Base-by-base conservation (phyloP, 768 basidiomycete genomes). In the Melanogaster broomeanus region DNA sequence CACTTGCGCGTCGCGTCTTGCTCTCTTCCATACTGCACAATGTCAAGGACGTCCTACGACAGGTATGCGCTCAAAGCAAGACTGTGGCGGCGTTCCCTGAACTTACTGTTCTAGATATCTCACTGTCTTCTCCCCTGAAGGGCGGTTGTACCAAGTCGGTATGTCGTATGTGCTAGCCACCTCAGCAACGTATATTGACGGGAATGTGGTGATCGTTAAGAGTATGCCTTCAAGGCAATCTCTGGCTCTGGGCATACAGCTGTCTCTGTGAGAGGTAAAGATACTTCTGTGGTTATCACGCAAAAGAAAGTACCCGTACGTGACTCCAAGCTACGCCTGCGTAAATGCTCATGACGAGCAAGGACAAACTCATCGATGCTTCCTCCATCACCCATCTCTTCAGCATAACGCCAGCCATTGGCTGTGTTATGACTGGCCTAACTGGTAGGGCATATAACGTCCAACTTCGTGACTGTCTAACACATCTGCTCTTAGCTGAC, bases 201-300 rank as follows among this genome's bases (percentile, higher is more conserved):
- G 52, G 56, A 53, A 52, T 25, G 19, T 21, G 48, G 49, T 55
- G 30, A 47, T 53, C 46, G 25, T 45, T 55, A 98, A n/a, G 95
- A 98, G 76, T 98, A 98, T 79, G 96, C 97, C 24, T 98, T 98
- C 87, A 99, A 98, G 73, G 97, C 97, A 42, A 98, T 98, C 70
- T 93, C 94, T 56, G 93, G 93, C 49, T 93, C 94, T 1, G 96
- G 94, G 1, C 93, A 98, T 64, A 98, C 97, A 2, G 85, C 96
- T 1, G 81, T 99, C 45, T 82, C 95, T 16, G 89, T 98, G 40
- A 77, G 96, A 63, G 97, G 97, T 16, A 91, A 91, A 70, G 95
- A 98, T 61, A 96, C 94, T 6, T 80, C 88, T 5, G 94, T 98
- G 8, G 90, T 98, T 37, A 94, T 99, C 61, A 98, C 96, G 19